Evolutionary conservation across 345 rosid species (phyloP).

Genomic region (Eutrema yunnanense): DNA sequence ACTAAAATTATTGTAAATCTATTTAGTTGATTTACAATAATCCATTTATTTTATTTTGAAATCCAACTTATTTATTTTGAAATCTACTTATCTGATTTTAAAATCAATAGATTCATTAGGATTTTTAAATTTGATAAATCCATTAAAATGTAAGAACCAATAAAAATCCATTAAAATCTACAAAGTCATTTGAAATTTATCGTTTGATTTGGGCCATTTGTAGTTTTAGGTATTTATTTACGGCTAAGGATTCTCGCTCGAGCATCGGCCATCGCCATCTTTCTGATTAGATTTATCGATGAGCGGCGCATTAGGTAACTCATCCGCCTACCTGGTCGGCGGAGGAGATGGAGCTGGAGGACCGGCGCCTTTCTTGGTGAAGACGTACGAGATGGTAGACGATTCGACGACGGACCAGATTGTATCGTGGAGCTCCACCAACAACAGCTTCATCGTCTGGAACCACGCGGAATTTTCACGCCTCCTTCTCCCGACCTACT

Average conservation of each 20-base stretch:
- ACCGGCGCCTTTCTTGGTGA: constrained; percentile 74
- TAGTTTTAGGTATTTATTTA: not conserved
- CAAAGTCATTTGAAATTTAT: too few relatives aligned
- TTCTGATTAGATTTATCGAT: constrained; percentile 11
- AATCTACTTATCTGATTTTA: too few relatives aligned
- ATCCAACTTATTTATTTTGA: too few relatives aligned
- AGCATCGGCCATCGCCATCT: not conserved
- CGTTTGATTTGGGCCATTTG: too few relatives aligned
- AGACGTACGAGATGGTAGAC: constrained; percentile 92
- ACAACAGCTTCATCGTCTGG: constrained; percentile 87
- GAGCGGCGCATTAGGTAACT: constrained; percentile 25
- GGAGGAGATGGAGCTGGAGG: constrained; percentile 51
- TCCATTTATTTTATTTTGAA: too few relatives aligned
- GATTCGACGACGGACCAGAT: constrained; percentile 73
- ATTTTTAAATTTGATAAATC: too few relatives aligned
- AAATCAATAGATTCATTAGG: too few relatives aligned
- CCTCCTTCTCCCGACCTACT: constrained; percentile 70
- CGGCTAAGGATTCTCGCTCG: not conserved
- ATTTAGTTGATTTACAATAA: too few relatives aligned
- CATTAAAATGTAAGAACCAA: too few relatives aligned
- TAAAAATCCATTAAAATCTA: too few relatives aligned
- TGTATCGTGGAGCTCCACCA: constrained; percentile 73
- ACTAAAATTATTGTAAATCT: too few relatives aligned
- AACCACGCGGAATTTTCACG: constrained; percentile 83
- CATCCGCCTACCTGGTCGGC: constrained; percentile 14